Evolutionary conservation across 495 filamentous ascomycete species (phyloP), one percentile per base, ranked within the genome.

Genomic region (Bacidia gigantensis): DNA sequence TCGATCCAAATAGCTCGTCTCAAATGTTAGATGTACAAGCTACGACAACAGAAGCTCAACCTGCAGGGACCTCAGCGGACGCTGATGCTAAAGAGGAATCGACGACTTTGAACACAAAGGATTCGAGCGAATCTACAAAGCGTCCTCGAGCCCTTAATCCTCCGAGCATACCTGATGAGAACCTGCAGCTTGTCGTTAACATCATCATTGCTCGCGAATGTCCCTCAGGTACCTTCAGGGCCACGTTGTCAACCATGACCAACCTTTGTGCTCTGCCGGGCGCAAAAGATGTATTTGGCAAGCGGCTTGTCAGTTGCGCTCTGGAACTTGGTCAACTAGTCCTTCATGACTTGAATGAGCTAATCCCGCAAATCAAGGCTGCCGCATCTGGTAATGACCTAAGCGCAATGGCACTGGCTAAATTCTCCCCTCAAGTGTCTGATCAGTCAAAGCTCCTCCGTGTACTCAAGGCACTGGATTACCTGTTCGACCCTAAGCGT

Each of bases 161-260:
- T 47, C 92, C 92, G 22, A 79, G 87, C 21, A 81, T 99, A 43
- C 90, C 93, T 0, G 86, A 90, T 39, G 74, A 86, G 57, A 95
- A 95, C 65, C 74, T 99, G 56, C 85, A 83, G 61, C 72, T 97
- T 39, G 88, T 99, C 10, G 86, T 96, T 60, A 92, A 93, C 59
- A 94, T 99, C 54, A 82, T 99, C 55, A 85, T 90, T 11, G 89
- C 92, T 49, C 84, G 88, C 25, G 92, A 99, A 64, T 99, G 92
- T 68, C 92, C 84, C 59, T 88, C 86, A 46, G 95, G 94, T 70
- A 96, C 89, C 1, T 97, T 97, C 75, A 82, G 87, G 59, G 90
- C 97, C 61, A 96, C 93, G 0, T 76, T 97, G 43, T 89, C 93
- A 17, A 90, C 92, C 9, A 97, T 99, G 72, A 95, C 94, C 69